Evolutionary conservation across 1,284 basidiomycete species (phyloP), one percentile per base, ranked within the genome.

Genomic region (Malassezia sp.): DNA sequence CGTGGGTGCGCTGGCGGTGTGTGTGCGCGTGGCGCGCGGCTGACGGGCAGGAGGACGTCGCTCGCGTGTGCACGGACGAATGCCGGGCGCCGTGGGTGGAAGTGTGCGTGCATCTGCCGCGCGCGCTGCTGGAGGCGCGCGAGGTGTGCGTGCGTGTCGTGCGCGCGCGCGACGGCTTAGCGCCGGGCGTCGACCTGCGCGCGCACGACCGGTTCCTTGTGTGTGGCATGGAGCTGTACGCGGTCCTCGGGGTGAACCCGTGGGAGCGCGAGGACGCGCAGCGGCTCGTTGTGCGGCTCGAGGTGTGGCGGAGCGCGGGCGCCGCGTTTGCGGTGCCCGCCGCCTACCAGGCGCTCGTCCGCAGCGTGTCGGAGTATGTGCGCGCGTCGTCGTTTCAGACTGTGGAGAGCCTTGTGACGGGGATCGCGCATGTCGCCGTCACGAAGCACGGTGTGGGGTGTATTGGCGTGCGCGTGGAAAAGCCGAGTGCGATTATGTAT

Each of bases 401-500:
- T 0, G 73, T 88, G 42, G 85, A 90, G 69, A 78, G 82, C 1
- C 74, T 88, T 10, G 77, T 78, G 7, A 80, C 82, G 6, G 73
- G 74, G 9, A 75, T 83, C 12, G 79, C 83, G 0, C 70, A 74
- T 1, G 74, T 81, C 7, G 77, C 74, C 0, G 42, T 65, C 5
- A 14, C 56, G 5, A 48, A 59, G 23, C 60, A 61, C 42, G 47
- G 56, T 29, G 53, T 58, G 27, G 58, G 60, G 23, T 45, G 53
- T 36, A 52, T 67, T 26, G 48, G 59, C 3, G 75, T 87, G 21
- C 76, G 77, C n/a, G 76, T 81, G 7, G 77, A 80, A 10, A 89
- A 89, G 67, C 83, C 84, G 2, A 78, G 78, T 26, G 85, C 85
- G 0, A 73, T 89, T 20, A 78, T 81, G 32, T 81, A 80, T 51